Base-by-base conservation (phyloP, 768 basidiomycete genomes). In the Rhodotorula kratochvilovae region DNA sequence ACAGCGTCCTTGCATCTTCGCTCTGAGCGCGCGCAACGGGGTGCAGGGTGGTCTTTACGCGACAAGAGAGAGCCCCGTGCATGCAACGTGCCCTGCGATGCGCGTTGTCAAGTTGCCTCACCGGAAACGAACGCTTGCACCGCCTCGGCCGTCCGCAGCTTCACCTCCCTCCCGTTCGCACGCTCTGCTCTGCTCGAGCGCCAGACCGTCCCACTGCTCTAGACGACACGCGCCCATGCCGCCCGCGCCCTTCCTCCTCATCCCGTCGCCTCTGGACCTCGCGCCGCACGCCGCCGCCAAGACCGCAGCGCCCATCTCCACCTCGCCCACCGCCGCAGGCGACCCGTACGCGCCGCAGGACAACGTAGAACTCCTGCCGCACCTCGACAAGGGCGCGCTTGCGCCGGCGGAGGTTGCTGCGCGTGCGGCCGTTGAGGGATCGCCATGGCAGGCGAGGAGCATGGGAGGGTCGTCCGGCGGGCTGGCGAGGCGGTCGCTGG, bases 241-340 rank as follows among this genome's bases (percentile, higher is more conserved):
- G 3, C 61, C 61, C 36, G 50, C 50, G 17, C 23, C 36, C 27
- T 54, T 36, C 36, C 36, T 63, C 39, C 36, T 62, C 33, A 4
- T 46, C 10, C 17, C 39, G 19, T 45, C 51, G 3, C 63, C 63
- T 1, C 63, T 64, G 23, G 63, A 64, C 53, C 63, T 64, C 54
- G 63, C 45, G 42, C 29, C 63, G 29, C 53, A 42, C 23, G 23
- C 42, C 10, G 35, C 50, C n/a, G n/a, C 53, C 19, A 19, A 16
- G 13, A 4, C 31, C 33, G 33, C 23, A 21, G 54, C 33, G 6
- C 31, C 12, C 31, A 15, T 35, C 33, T 19, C 62, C 3, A 23
- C 39, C 59, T n/a, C 25, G 16, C 42, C 17, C 57, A 36, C n/a
- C 27, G 13, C 51, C 8, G 1, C 16, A 13, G 17, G 6, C 43